phyloP scores from a whole-genome alignment of 139 green algal species.

The Bryopsis sp. region DNA sequence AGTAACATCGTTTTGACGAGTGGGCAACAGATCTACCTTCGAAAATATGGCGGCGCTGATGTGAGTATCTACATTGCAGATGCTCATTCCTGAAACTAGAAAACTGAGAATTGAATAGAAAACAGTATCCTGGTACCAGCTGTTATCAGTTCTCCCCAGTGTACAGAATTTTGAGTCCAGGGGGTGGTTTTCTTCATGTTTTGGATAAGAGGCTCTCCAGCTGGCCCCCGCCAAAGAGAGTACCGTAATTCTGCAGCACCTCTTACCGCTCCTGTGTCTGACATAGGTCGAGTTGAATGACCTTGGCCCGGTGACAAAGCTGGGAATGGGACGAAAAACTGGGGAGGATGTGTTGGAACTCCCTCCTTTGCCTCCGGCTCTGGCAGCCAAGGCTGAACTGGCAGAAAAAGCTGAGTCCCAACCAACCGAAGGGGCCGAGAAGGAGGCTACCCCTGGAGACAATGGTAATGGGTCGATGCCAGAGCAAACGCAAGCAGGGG shows the following conservation, averaged over 20 bases:
- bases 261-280: background rate
- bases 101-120: too few species aligned
- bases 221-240: too few species aligned
- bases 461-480: too few species aligned
- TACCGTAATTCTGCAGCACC: background rate
- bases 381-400: too few species aligned
- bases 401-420: too few species aligned
- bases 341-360: constrained; percentile 17
- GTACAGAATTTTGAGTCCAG: background rate
- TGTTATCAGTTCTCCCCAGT: background rate
- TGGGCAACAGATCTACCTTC: constrained; percentile 47
- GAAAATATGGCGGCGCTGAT: constrained; percentile 70
- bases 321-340: constrained; percentile 33
- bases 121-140: too few species aligned
- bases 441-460: too few species aligned
- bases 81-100: too few species aligned
- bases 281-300: constrained; percentile 33
- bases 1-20: constrained; percentile 70
- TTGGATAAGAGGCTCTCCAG: too few species aligned
- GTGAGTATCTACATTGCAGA: constrained; percentile 20
- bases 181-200: background rate
- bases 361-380: too few species aligned
- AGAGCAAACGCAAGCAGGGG: too few species aligned
- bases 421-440: too few species aligned
- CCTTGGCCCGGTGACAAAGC: constrained; percentile 57